A percentile compares a stretch with the other conserved stretches of the same genome.
Evolutionary conservation across 1,284 basidiomycete genomes (phyloP).

Genomic region (Microbotryum intermedium): DNA sequence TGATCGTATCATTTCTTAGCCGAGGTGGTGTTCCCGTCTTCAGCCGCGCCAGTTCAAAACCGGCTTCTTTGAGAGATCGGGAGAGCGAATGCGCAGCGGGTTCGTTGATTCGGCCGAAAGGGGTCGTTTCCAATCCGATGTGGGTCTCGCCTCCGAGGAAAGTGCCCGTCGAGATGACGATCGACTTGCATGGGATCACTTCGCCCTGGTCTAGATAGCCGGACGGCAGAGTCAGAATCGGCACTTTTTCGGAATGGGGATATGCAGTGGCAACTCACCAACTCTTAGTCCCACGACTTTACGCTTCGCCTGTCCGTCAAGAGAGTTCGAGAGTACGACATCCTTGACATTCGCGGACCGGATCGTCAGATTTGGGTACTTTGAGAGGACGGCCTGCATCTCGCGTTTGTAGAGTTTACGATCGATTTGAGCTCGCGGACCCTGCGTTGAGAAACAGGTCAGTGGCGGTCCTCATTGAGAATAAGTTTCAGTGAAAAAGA

Average conservation of each 20-base stretch:
- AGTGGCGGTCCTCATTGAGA: neutral
- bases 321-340: slow-evolving; percentile 51
- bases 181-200: slow-evolving; percentile 61
- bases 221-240: neutral
- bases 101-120: slow-evolving; percentile 63
- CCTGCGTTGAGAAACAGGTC: slow-evolving; percentile 44
- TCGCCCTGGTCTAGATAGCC: slow-evolving; percentile 57
- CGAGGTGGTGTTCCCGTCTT: slow-evolving; percentile 86
- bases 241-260: neutral
- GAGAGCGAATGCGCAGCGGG: slow-evolving; percentile 54
- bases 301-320: slow-evolving; percentile 35
- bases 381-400: slow-evolving; percentile 62
- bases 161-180: slow-evolving; percentile 81
- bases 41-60: slow-evolving; percentile 69
- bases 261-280: slow-evolving; percentile 44
- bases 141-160: slow-evolving; percentile 84
- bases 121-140: slow-evolving; percentile 66
- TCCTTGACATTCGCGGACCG: slow-evolving; percentile 69
- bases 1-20: slow-evolving; percentile 59
- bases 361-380: slow-evolving; percentile 60
- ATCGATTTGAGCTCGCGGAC: slow-evolving; percentile 82
- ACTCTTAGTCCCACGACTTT: slow-evolving; percentile 59
- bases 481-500: no score
- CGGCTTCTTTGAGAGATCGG: slow-evolving; percentile 59
- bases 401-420: slow-evolving; percentile 67